Percentiles rank a stretch among this genome's conserved stretches.
Evolutionary conservation across 192 early-diverging fungal genomes (phyloP).

Genomic region (Spizellomyces sp.): DNA sequence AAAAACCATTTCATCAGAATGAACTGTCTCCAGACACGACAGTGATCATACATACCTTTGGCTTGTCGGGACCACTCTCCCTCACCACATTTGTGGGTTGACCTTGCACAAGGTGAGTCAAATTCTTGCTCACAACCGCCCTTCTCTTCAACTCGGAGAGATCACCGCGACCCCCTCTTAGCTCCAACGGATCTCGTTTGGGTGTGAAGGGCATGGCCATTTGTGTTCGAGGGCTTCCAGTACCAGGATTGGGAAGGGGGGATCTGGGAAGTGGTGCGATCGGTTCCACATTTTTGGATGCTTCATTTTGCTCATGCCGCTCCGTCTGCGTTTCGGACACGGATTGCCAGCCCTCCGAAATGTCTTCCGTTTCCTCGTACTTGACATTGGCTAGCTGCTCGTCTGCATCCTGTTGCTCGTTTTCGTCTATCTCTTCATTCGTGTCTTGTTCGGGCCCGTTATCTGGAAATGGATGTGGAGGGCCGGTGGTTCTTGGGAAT

Average conservation of each 20-base stretch:
- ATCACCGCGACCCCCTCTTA: conserved; percentile 4
- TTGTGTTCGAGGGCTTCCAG: neutral
- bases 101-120: neutral
- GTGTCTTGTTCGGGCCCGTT: neutral
- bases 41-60: too few species aligned
- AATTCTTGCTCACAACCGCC: neutral
- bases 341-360: too few species aligned
- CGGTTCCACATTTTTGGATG: neutral
- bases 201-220: neutral
- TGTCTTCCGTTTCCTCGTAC: too few species aligned
- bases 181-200: conserved; percentile 1
- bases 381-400: too few species aligned
- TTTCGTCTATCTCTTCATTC: too few species aligned
- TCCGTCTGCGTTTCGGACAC: too few species aligned
- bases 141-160: conserved; percentile 1
- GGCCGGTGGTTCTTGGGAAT: neutral
- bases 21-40: too few species aligned
- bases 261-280: neutral
- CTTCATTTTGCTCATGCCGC: too few species aligned
- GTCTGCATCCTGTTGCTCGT: too few species aligned
- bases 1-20: too few species aligned
- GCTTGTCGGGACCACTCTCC: too few species aligned
- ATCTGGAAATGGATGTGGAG: neutral
- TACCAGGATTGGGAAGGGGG: neutral
- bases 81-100: too few species aligned